Conservation (phyloP, 495 filamentous ascomycete genomes). For the Tetracladium setigerum region DNA sequence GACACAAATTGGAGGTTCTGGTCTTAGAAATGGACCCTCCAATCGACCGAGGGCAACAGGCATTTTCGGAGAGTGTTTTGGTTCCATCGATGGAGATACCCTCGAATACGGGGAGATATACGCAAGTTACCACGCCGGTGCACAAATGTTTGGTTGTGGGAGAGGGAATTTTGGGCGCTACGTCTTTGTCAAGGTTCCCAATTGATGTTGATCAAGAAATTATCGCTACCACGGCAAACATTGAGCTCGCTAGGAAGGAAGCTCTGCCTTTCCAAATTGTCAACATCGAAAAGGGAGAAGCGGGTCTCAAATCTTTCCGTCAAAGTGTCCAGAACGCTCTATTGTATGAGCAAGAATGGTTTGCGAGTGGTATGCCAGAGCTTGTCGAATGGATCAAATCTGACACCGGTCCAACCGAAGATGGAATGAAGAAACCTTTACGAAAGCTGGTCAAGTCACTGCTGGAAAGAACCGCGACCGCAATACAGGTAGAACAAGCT, state of each 20-base stretch:
- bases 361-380: constrained; percentile 55
- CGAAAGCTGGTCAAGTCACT: constrained; percentile 59
- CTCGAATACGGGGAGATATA: constrained; percentile 49
- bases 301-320: constrained; percentile 58
- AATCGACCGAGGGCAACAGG: constrained; percentile 25
- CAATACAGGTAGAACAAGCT: constrained; percentile 43
- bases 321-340: constrained; percentile 58
- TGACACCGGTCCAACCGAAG: constrained; percentile 33
- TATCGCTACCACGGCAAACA: constrained; percentile 34
- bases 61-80: constrained; percentile 47
- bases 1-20: constrained; percentile 69
- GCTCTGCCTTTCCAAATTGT: constrained; percentile 35
- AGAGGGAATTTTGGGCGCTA: constrained; percentile 47
- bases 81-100: constrained; percentile 66
- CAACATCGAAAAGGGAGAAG: constrained; percentile 44
- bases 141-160: constrained; percentile 75
- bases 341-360: constrained; percentile 67
- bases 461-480: constrained; percentile 46
- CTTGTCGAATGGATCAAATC: constrained; percentile 61
- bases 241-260: constrained; percentile 27
- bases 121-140: constrained; percentile 70
- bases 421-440: constrained; percentile 51
- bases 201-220: constrained; percentile 25
- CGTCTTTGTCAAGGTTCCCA: constrained; percentile 30
- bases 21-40: constrained; percentile 42